These are phyloP conservation scores for Pistacia integerrima DNA, from an alignment of 345 rosid species.

Conservation along the genomic window DNA sequence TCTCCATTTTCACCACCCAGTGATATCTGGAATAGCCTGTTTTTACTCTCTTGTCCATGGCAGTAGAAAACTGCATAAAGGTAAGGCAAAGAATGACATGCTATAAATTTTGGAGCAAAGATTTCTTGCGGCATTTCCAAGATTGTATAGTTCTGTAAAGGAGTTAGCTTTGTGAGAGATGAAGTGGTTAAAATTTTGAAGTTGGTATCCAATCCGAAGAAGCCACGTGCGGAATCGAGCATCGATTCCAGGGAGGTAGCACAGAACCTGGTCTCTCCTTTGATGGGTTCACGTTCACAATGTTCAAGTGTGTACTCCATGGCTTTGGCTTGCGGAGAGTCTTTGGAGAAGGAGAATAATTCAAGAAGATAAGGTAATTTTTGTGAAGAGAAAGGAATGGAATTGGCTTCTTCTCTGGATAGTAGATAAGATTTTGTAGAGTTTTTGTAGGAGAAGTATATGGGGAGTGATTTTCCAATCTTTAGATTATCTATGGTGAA, in stretches of 20 bases:
- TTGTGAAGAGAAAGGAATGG: conserved; percentile 61
- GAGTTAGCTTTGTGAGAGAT: conserved; percentile 9
- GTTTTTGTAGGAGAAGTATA: conserved; percentile 44
- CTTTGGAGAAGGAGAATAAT: conserved; percentile 52
- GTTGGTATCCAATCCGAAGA: conserved; percentile 38
- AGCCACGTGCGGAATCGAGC: conserved; percentile 47
- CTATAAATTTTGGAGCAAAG: conserved; percentile 35
- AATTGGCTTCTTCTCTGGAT: conserved; percentile 55
- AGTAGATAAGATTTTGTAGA: conserved; percentile 45
- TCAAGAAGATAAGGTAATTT: conserved; percentile 51
- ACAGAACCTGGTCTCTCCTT: conserved; percentile 60
- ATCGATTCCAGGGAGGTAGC: conserved; percentile 71
- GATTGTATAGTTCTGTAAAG: conserved; percentile 54
- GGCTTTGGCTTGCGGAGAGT: conserved; percentile 71
- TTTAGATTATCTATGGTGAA: conserved; percentile 52
- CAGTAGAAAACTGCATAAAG: conserved; percentile 73
- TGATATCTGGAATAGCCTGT: conserved; percentile 39
- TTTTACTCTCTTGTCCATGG: conserved; percentile 51
- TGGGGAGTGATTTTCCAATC: conserved; percentile 38
- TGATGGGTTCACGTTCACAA: conserved; percentile 45
- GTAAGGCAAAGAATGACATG: conserved; percentile 68
- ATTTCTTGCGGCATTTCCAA: conserved; percentile 36
- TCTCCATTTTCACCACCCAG: conserved; percentile 57
- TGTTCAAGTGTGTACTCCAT: conserved; percentile 52
- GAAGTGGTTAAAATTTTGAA: conserved; percentile 47